Conservation (phyloP, 768 basidiomycete species). For the Lactifluus piperatus region DNA sequence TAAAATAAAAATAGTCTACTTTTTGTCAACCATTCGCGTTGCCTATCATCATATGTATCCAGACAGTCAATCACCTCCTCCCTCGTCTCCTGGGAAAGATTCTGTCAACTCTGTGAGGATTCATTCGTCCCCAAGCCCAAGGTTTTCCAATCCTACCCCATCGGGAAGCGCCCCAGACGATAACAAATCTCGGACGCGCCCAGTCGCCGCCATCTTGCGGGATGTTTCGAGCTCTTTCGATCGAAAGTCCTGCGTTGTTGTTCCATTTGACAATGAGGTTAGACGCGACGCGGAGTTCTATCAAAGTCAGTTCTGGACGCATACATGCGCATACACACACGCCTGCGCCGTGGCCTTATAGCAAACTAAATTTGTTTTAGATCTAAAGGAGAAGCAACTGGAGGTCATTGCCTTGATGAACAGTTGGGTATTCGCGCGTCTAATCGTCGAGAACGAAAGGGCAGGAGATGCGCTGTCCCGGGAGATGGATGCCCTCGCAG, state of each 20-base stretch:
- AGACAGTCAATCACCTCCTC: neutral
- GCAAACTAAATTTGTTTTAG: neutral
- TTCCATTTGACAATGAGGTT: slow-evolving; percentile 30
- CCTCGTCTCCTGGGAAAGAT: slow-evolving; percentile 6
- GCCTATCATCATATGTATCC: slow-evolving; percentile 1
- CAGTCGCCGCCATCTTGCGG: slow-evolving; percentile 8
- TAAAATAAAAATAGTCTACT: neutral
- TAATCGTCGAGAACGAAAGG: slow-evolving; percentile 11
- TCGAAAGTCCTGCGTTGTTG: slow-evolving; percentile 24
- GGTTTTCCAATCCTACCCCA: neutral
- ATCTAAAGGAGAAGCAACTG: slow-evolving; percentile 13
- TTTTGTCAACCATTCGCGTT: neutral
- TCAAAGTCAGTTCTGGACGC: slow-evolving; percentile 26
- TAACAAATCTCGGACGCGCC: slow-evolving; percentile 1
- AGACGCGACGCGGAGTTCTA: slow-evolving; percentile 29
- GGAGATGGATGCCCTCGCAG: slow-evolving; percentile 14
- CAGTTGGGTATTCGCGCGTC: slow-evolving; percentile 17
- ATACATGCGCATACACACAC: slow-evolving; percentile 18
- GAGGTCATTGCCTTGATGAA: slow-evolving; percentile 14
- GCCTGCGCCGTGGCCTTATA: neutral
- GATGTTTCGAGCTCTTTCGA: slow-evolving; percentile 24
- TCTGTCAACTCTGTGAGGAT: neutral
- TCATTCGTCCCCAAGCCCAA: slow-evolving; percentile 7
- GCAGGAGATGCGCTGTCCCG: slow-evolving; percentile 15
- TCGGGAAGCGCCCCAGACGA: neutral